Evolutionary conservation across 2,329 filamentous ascomycete species (phyloP).

Genomic region (Fonsecaea monophora): DNA sequence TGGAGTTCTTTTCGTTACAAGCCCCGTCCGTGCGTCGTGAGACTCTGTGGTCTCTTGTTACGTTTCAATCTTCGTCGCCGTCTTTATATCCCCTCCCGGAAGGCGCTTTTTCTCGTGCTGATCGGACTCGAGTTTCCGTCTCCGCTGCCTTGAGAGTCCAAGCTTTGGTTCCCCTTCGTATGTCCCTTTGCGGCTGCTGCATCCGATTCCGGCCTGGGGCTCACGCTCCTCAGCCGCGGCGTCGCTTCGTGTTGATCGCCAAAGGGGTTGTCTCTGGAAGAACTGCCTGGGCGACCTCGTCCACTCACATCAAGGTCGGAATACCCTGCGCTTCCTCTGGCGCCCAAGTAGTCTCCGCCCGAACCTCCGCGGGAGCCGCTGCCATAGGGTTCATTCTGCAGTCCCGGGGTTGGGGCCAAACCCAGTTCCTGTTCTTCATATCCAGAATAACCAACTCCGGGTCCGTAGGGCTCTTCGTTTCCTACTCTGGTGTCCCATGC

Average conservation of each 20-base stretch:
- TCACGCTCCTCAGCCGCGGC: slow-evolving; percentile 69
- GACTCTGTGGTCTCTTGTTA: not conserved
- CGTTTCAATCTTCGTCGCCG: not conserved
- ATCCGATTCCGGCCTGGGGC: slow-evolving; percentile 74
- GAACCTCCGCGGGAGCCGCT: slow-evolving; percentile 53
- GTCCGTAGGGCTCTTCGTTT: slow-evolving; percentile 61
- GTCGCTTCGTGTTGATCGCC: slow-evolving; percentile 71
- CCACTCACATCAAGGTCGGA: slow-evolving; percentile 43
- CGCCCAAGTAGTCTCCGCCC: slow-evolving; percentile 50
- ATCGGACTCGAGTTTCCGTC: slow-evolving; percentile 38
- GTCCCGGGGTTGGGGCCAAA: slow-evolving; percentile 47
- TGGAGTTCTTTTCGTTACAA: not conserved
- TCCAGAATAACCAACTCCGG: slow-evolving; percentile 61
- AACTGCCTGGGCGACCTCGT: slow-evolving; percentile 51
- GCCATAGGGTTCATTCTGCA: slow-evolving; percentile 48
- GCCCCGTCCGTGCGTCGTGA: not conserved
- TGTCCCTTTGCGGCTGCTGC: slow-evolving; percentile 34
- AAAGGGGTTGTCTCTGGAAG: slow-evolving; percentile 67
- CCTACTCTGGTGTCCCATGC: slow-evolving; percentile 85
- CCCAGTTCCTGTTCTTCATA: slow-evolving; percentile 80
- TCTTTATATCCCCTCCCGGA: slow-evolving; percentile 36
- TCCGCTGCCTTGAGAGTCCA: slow-evolving; percentile 42
- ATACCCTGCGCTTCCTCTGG: slow-evolving; percentile 48
- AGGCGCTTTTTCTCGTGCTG: slow-evolving; percentile 40
- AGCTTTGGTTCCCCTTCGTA: slow-evolving; percentile 50